Conservation (phyloP, 2,329 filamentous ascomycete genomes). For the Colletotrichum filicis region DNA sequence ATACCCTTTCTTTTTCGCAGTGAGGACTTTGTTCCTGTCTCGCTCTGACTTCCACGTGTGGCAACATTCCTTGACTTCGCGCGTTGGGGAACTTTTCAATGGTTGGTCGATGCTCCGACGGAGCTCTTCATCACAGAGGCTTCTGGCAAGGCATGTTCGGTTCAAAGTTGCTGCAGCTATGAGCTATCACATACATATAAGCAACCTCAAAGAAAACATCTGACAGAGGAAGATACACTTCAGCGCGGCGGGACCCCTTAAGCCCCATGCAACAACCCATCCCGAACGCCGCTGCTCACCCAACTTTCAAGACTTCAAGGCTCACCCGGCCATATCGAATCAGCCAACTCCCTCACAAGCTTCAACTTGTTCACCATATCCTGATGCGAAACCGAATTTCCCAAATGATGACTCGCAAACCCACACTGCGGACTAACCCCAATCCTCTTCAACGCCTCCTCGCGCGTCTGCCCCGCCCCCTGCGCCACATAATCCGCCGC, state of each 20-base stretch:
- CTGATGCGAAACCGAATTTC: conserved; percentile 28
- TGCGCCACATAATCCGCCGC: conserved; percentile 75
- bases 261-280: background rate
- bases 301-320: background rate
- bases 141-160: no score
- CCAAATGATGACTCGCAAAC: conserved; percentile 64
- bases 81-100: background rate
- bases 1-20: conserved; percentile 17
- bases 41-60: background rate
- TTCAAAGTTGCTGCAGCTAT: background rate
- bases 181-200: background rate
- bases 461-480: conserved; percentile 69
- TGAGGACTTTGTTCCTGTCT: background rate
- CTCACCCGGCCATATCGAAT: conserved; percentile 33
- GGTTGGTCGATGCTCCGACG: background rate
- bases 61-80: background rate
- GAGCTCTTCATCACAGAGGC: background rate
- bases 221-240: background rate
- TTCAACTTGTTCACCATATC: conserved; percentile 31
- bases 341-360: conserved; percentile 28
- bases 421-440: conserved; percentile 78
- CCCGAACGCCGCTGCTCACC: background rate
- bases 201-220: no score
- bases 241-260: background rate
- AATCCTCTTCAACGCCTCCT: conserved; percentile 72